Evolutionary conservation across 164 flowering plant genomes (phyloP).

Genomic region (Cinnamomum chago): DNA sequence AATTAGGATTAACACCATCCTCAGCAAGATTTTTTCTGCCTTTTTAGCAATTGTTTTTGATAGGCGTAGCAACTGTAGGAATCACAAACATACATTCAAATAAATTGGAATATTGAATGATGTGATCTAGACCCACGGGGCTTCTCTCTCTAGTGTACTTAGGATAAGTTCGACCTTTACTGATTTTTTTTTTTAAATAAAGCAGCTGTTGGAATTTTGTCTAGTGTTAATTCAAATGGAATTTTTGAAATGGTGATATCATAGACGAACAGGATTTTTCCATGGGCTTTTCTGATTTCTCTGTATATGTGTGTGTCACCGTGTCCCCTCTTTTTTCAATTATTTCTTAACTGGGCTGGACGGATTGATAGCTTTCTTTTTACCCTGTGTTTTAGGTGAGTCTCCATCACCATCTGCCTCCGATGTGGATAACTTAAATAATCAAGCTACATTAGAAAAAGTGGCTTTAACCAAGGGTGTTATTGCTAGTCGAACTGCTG

Average conservation of each 20-base stretch:
- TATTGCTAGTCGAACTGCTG: conserved; percentile 35
- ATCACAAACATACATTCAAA: too few species aligned
- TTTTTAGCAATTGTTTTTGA: too few species aligned
- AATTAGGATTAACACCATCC: conserved; percentile 8
- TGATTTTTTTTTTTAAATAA: too few species aligned
- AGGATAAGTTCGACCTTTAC: too few species aligned
- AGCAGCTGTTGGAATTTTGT: too few species aligned
- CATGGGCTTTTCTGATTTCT: not conserved
- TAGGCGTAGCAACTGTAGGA: not conserved
- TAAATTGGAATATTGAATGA: not conserved
- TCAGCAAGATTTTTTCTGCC: not conserved
- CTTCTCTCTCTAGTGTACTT: too few species aligned
- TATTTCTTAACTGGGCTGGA: not conserved
- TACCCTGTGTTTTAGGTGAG: conserved; percentile 45
- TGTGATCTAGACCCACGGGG: not conserved
- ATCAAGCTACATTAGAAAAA: conserved; percentile 38
- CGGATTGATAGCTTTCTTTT: not conserved
- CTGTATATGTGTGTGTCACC: not conserved
- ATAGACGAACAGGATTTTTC: not conserved
- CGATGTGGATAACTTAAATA: conserved; percentile 75
- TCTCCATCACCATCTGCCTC: conserved; percentile 95
- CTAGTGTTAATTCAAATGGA: too few species aligned
- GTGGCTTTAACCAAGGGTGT: conserved; percentile 34
- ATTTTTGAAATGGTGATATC: too few species aligned
- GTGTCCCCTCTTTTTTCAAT: not conserved